These are phyloP conservation scores for Ustilago shanxiensis DNA, from an alignment of 1,284 basidiomycete species.

Conservation along the genomic window DNA sequence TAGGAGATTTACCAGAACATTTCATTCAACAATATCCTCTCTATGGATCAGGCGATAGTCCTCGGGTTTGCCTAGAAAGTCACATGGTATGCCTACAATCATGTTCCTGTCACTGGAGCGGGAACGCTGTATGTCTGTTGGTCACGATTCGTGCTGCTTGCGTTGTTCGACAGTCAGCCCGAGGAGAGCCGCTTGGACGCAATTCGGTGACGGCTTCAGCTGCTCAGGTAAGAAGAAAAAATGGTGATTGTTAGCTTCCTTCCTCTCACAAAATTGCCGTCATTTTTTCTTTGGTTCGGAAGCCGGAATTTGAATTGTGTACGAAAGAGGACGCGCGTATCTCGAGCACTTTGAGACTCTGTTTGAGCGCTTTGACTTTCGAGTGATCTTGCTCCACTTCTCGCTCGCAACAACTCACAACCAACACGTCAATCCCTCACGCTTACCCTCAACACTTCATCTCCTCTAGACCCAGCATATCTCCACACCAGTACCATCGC, in stretches of 20 bases:
- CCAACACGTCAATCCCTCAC: slow-evolving; percentile 2
- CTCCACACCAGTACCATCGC: background rate
- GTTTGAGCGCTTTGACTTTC: slow-evolving; percentile 3
- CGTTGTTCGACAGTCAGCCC: background rate
- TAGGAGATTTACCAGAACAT: slow-evolving; percentile 20
- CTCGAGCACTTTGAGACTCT: background rate
- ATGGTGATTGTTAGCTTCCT: background rate
- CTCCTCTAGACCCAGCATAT: background rate
- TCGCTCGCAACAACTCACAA: slow-evolving; percentile 2
- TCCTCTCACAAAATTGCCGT: background rate
- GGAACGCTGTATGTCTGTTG: background rate
- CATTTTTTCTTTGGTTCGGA: slow-evolving; percentile 1
- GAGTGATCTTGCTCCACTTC: slow-evolving; percentile 18
- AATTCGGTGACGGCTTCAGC: too few species aligned
- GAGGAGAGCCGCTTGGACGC: too few species aligned
- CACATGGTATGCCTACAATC: background rate
- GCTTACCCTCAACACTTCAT: background rate
- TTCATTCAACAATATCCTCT: slow-evolving; percentile 35
- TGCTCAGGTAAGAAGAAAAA: too few species aligned
- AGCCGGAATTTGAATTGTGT: slow-evolving; percentile 5
- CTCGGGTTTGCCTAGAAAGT: slow-evolving; percentile 13
- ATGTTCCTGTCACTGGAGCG: too few species aligned
- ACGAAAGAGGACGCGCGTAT: slow-evolving; percentile 11
- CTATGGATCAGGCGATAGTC: slow-evolving; percentile 29
- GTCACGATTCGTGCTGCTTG: background rate